A percentile compares a stretch with the other conserved stretches of the same genome.
Evolutionary conservation across 345 rosid genomes (phyloP).

Genomic region (Brassica carinata): DNA sequence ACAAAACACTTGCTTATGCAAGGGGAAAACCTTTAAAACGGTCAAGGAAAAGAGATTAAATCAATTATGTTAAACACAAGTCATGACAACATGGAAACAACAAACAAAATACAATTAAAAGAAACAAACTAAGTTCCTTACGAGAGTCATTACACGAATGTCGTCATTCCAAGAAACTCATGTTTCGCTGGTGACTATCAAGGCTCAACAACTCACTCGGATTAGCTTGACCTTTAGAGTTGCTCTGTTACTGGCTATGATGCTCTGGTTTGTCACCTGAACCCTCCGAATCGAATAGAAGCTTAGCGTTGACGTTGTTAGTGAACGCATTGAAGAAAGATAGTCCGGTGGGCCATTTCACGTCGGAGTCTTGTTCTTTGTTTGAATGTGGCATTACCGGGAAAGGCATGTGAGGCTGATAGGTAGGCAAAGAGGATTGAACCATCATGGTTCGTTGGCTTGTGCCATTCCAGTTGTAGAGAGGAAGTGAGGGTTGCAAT

Average conservation of each 20-base stretch:
- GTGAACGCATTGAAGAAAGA: slow-evolving; percentile 86
- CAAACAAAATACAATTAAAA: background rate
- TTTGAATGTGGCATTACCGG: slow-evolving; percentile 50
- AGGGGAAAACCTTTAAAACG: background rate
- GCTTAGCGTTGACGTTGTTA: slow-evolving; percentile 68
- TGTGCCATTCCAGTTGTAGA: slow-evolving; percentile 62
- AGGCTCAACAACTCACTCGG: slow-evolving; percentile 76
- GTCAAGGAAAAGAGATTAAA: background rate
- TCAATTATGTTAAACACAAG: slow-evolving; percentile 25
- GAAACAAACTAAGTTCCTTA: slow-evolving; percentile 25
- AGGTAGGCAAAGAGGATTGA: slow-evolving; percentile 53
- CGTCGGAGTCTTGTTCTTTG: slow-evolving; percentile 63
- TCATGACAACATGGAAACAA: slow-evolving; percentile 10
- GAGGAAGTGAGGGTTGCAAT: slow-evolving; percentile 46
- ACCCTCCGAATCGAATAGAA: slow-evolving; percentile 66
- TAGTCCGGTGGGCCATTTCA: slow-evolving; percentile 94
- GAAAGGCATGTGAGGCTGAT: slow-evolving; percentile 56
- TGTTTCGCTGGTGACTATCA: slow-evolving; percentile 52
- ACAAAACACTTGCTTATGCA: no score
- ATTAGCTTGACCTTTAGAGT: slow-evolving; percentile 52
- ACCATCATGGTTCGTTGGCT: slow-evolving; percentile 59
- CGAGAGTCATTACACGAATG: background rate
- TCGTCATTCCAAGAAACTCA: slow-evolving; percentile 43
- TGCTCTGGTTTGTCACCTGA: slow-evolving; percentile 49
- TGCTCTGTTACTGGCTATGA: slow-evolving; percentile 39